These are phyloP conservation scores for Epicoccum sorghinum DNA, from an alignment of 2,329 filamentous ascomycete species.

Conservation along the genomic window DNA sequence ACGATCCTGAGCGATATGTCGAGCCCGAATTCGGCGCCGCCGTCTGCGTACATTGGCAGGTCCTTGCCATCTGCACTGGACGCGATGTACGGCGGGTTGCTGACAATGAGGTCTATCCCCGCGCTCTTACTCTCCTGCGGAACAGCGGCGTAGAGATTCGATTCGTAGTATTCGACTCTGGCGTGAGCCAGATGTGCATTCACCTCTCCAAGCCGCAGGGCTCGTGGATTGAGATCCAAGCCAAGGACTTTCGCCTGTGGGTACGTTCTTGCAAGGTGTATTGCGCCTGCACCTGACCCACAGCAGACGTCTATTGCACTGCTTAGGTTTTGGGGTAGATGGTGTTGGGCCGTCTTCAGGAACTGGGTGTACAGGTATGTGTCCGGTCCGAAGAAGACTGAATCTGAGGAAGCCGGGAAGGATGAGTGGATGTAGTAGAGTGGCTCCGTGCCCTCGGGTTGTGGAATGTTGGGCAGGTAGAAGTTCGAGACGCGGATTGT, in stretches of 20 bases:
- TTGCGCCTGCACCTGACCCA: conserved; percentile 31
- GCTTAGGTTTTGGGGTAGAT: conserved; percentile 14
- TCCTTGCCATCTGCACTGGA: conserved; percentile 27
- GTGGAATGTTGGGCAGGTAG: conserved; percentile 20
- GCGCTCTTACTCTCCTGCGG: conserved; percentile 9
- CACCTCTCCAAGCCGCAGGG: conserved; percentile 23
- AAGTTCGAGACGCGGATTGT: conserved; percentile 31
- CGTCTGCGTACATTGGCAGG: conserved; percentile 33
- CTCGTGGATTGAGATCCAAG: conserved; percentile 29
- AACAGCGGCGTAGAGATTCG: conserved; percentile 27
- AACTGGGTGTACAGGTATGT: conserved; percentile 32
- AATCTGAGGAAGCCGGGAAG: conserved; percentile 27
- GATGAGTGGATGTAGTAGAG: conserved; percentile 33
- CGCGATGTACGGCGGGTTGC: conserved; percentile 35
- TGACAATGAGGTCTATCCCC: conserved; percentile 30
- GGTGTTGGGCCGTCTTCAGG: conserved; percentile 17
- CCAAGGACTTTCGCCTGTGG: conserved; percentile 24
- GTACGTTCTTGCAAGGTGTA: conserved; percentile 30
- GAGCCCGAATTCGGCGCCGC: conserved; percentile 30
- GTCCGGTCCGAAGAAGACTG: conserved; percentile 33
- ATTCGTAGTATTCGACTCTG: conserved; percentile 24
- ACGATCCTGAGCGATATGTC: conserved; percentile 28
- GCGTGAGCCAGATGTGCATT: conserved; percentile 24
- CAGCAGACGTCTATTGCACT: conserved; percentile 33
- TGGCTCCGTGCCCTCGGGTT: conserved; percentile 1